Percentiles rank a stretch among this genome's conserved stretches.
phyloP scores from a whole-genome alignment of 306 rosid species.

The Inga laurina region DNA sequence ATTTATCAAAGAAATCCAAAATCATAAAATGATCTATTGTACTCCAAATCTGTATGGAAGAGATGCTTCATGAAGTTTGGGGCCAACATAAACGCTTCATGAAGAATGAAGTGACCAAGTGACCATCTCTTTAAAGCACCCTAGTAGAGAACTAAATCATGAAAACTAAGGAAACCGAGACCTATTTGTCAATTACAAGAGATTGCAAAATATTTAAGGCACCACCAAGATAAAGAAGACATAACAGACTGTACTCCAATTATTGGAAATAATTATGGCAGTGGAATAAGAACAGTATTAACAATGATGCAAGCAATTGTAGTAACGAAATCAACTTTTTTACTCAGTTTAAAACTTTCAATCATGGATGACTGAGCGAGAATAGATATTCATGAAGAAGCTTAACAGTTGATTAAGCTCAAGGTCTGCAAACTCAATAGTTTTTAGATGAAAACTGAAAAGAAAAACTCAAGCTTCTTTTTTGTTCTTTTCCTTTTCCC shows the following conservation, averaged over 20 bases:
- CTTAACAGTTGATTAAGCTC: background rate
- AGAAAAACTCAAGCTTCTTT: background rate
- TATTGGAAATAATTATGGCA: constrained; percentile 4
- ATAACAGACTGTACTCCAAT: background rate
- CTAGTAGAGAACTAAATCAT: background rate
- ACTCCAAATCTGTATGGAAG: background rate
- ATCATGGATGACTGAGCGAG: background rate
- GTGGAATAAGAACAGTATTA: constrained; percentile 16
- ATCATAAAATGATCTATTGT: background rate
- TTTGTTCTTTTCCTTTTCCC: background rate
- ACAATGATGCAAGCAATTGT: constrained; percentile 2
- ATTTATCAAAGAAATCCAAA: constrained; percentile 2
- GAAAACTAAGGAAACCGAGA: constrained; percentile 20
- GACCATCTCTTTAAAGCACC: background rate
- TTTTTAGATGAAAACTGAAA: background rate
- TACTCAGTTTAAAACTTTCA: background rate
- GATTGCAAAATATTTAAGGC: background rate
- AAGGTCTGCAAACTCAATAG: background rate
- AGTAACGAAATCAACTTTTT: background rate
- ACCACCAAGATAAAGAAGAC: background rate
- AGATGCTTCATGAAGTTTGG: background rate
- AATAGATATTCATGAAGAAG: too few relatives aligned
- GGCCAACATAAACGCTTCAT: background rate
- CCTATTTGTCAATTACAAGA: constrained; percentile 2
- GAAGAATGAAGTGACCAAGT: background rate